phyloP scores from a whole-genome alignment of 208 protist species.

The Perkinsela sp. region DNA sequence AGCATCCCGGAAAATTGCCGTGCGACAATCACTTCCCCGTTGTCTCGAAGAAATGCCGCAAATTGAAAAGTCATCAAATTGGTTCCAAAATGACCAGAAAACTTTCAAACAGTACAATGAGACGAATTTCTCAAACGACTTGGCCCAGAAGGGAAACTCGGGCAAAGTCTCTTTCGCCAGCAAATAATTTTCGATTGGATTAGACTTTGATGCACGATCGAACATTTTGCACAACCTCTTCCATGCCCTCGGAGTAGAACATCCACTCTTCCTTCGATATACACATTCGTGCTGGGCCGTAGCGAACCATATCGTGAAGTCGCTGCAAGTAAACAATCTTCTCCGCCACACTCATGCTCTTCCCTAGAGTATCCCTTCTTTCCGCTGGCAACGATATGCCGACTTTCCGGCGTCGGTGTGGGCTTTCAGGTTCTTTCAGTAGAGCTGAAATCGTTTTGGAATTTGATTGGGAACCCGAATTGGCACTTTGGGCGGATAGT shows the following conservation, averaged over 20 bases:
- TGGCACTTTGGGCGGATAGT: neutral
- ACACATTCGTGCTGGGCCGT: neutral
- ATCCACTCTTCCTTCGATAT: neutral
- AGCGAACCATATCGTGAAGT: neutral
- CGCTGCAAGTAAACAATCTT: neutral
- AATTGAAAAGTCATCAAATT: too few species aligned
- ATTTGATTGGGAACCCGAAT: neutral
- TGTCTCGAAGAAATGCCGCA: too few species aligned
- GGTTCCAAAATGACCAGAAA: too few species aligned
- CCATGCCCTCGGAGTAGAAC: neutral
- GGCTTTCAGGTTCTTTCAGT: too few species aligned
- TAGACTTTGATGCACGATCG: too few species aligned
- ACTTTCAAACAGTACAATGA: too few species aligned
- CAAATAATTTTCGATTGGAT: too few species aligned
- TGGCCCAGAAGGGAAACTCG: too few species aligned
- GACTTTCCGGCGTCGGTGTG: neutral
- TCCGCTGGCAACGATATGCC: neutral
- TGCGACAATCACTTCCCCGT: too few species aligned
- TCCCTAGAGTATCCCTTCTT: neutral
- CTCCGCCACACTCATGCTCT: neutral
- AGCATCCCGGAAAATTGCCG: too few species aligned
- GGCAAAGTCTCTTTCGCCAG: too few species aligned
- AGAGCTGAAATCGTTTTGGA: neutral
- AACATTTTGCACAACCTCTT: neutral
- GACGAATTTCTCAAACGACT: too few species aligned